phyloP scores from a whole-genome alignment of 2,329 filamentous ascomycete species.

The Colletotrichum brevisporum region DNA sequence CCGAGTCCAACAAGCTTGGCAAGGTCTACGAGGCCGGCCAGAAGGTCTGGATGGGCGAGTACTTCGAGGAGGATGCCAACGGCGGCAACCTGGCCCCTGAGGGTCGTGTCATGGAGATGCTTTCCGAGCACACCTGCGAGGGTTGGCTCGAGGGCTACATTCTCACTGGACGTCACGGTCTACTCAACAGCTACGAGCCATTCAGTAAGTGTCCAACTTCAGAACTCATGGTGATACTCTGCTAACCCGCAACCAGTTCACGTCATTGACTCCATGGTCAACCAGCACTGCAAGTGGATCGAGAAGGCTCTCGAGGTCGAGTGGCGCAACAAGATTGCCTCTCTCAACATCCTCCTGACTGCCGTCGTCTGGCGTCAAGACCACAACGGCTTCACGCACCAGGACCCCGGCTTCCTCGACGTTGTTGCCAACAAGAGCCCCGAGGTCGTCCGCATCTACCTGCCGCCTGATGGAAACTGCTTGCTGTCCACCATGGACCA shows the following conservation, averaged over 20 bases:
- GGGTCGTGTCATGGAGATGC: slow-evolving; percentile 86
- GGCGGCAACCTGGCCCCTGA: slow-evolving; percentile 79
- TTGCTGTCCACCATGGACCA: slow-evolving; percentile 83
- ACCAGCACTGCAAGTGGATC: slow-evolving; percentile 86
- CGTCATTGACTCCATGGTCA: slow-evolving; percentile 88
- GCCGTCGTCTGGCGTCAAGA: slow-evolving; percentile 87
- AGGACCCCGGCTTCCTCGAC: slow-evolving; percentile 85
- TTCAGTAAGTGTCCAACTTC: slow-evolving; percentile 62
- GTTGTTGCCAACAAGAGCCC: slow-evolving; percentile 85
- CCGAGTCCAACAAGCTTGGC: slow-evolving; percentile 83
- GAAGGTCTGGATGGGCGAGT: slow-evolving; percentile 86
- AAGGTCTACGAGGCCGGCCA: slow-evolving; percentile 80
- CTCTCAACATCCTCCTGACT: slow-evolving; percentile 84
- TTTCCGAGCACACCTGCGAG: slow-evolving; percentile 85
- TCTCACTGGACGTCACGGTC: slow-evolving; percentile 80
- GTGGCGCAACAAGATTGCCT: slow-evolving; percentile 81
- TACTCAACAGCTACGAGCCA: slow-evolving; percentile 86
- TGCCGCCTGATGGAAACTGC: slow-evolving; percentile 85
- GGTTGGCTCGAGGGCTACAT: slow-evolving; percentile 87
- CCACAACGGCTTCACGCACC: slow-evolving; percentile 87
- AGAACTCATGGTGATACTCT: neutral
- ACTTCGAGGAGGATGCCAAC: slow-evolving; percentile 81
- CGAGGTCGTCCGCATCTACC: slow-evolving; percentile 84
- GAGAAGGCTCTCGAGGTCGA: slow-evolving; percentile 86
- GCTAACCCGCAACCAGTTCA: slow-evolving; percentile 61